Evolutionary conservation across 257 asterid species (phyloP), one percentile per base, ranked within the genome.

Genomic region (Nicotiana obtusifolia): DNA sequence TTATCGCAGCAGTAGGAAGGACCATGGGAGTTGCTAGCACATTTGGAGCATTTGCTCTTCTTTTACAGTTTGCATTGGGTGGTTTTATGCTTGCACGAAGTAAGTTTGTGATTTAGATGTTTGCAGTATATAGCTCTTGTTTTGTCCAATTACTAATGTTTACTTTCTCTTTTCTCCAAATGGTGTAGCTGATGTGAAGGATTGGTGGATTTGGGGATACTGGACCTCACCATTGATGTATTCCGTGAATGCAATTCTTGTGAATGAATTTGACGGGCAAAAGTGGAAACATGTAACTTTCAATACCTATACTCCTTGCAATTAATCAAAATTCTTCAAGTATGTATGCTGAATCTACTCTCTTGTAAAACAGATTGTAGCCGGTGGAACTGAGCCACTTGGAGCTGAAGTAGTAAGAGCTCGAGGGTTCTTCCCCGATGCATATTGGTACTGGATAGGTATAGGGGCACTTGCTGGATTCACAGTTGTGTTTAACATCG

Each of bases 161-260:
- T 41, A 65, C 28, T n/a, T 57, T 81, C 65, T 28, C 56, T 85
- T 62, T 19, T 77, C 84, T 10, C 76, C 22, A 33, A 41, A 35
- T 54, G 81, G 26, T 64, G 78, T 81, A 92, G 97, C 80, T 13
- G 80, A 86, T 83, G 88, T 93, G 35, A 92, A 91, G 90, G 81
- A 80, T 24, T 93, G 97, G 97, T 93, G 94, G 97, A 14, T 88
- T 59, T 93, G 97, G 97, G 97, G 92, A 59, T 93, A 87, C 87
- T 93, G 94, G 93, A 16, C 85, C 49, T 91, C 95, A 54, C 92
- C 95, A 1, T 16, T 92, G 82, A 92, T 92, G 97, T 92, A 89
- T 83, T 90, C 92, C 7, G 89, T 86, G 80, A 90, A 90, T 83
- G 97, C 91, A 13, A 84, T 93, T 61, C 80, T 89, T 73, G 91